Base-by-base conservation (phyloP, 441 rosid genomes). In the Raphanus hybrid region DNA sequence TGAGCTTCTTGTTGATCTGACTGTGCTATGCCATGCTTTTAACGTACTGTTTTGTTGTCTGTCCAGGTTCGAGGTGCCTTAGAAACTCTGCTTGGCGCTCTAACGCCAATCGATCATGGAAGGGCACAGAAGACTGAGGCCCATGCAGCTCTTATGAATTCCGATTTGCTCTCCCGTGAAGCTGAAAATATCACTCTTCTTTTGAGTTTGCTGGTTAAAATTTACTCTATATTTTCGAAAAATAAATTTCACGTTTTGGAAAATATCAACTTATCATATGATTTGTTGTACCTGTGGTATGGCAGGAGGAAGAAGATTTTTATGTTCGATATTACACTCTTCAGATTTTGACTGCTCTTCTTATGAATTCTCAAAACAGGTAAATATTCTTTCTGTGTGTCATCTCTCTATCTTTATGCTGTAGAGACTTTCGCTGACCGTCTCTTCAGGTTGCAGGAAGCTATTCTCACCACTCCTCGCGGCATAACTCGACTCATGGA, bases 401-500 rank as follows among this genome's bases (percentile, higher is more conserved):
- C 58, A 65, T 60, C n/a, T 35, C 69, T 67, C 62, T 60, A 14
- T 55, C 23, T 70, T 75, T 83, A 52, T 84, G 78, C 75, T 85
- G 26, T 65, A 78, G 63, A 85, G 57, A 52, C 71, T 75, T 67
- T 72, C 81, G 8, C 83, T 82, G 85, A 85, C 84, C 85, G 74
- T 82, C 79, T 84, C 45, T 87, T 88, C 91, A 96, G 99, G 88
- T 90, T 96, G 82, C 98, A 96, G 93, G 99, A 96, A 87, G 97
- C 98, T 80, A 96, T 96, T 88, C 85, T 96, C 81, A 89, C 91
- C 66, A 92, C 91, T 83, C 99, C 99, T 72, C 99, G 97, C 52
- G 99, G 99, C 69, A 92, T 96, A 84, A 96, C 99, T 67, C 87
- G 94, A 71, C 94, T 96, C 52, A 93, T 96, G 99, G 99, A 96